These are phyloP conservation scores for Myochromella boudieri DNA, from an alignment of 768 basidiomycete genomes.

Conservation along the genomic window DNA sequence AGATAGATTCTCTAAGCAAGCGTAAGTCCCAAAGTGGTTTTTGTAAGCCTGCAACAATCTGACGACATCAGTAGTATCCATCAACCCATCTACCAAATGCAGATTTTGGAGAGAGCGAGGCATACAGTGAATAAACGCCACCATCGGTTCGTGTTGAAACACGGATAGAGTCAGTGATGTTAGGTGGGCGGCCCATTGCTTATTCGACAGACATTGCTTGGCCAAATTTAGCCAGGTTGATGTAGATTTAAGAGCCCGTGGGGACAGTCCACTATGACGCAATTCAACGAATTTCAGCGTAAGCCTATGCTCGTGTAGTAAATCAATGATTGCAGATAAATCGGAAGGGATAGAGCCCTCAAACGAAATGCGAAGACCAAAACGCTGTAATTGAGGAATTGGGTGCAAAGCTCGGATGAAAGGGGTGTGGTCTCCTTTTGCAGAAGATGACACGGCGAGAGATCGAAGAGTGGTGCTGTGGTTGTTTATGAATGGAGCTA, in stretches of 20 bases:
- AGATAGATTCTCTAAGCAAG: too few species aligned
- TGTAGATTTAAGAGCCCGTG: neutral
- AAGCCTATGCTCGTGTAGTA: conserved; percentile 20
- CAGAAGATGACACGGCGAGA: conserved; percentile 33
- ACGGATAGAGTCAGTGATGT: too few species aligned
- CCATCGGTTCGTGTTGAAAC: too few species aligned
- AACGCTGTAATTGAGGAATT: conserved; percentile 23
- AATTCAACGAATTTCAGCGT: conserved; percentile 23
- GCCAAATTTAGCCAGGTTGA: conserved; percentile 7
- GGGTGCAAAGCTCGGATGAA: conserved; percentile 30
- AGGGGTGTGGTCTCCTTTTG: conserved; percentile 28
- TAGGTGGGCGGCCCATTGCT: too few species aligned
- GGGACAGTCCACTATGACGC: conserved; percentile 3
- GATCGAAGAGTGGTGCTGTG: conserved; percentile 25
- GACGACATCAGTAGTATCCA: too few species aligned
- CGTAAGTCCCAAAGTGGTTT: too few species aligned
- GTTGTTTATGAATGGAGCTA: conserved; percentile 32
- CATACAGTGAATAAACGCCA: too few species aligned
- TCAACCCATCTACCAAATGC: too few species aligned
- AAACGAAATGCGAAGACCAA: conserved; percentile 23
- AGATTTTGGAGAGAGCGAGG: too few species aligned
- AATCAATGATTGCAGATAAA: conserved; percentile 18
- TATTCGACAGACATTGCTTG: conserved; percentile 4
- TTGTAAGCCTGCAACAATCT: too few species aligned
- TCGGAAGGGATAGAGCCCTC: conserved; percentile 22